These are phyloP conservation scores for Volvox africanus DNA, from an alignment of 139 green algal species.

Conservation along the genomic window DNA sequence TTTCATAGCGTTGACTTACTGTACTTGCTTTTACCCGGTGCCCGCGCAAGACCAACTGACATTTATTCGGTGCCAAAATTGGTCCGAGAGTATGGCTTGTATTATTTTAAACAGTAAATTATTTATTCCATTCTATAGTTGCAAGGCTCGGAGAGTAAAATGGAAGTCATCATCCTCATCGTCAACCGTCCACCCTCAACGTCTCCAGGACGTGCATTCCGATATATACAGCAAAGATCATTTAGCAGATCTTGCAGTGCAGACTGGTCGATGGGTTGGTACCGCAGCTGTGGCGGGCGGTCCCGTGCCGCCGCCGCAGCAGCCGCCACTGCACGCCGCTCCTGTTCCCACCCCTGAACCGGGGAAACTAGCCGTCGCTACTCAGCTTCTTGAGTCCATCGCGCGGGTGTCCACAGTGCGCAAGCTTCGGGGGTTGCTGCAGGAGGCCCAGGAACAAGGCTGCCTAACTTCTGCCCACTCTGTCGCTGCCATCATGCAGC, in stretches of 20 bases:
- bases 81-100: no score
- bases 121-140: neutral
- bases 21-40: no score
- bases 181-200: neutral
- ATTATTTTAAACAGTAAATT: no score
- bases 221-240: no score
- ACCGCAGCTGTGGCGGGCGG: neutral
- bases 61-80: no score
- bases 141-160: neutral
- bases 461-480: slow-evolving; percentile 29
- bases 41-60: no score
- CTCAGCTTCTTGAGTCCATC: slow-evolving; percentile 4
- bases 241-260: neutral
- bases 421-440: neutral
- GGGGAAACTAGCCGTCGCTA: neutral
- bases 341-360: neutral
- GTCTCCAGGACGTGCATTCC: no score
- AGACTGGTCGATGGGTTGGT: neutral
- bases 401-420: neutral
- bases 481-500: neutral
- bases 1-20: no score
- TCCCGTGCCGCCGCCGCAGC: neutral
- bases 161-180: neutral
- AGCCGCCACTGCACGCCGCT: neutral
- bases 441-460: neutral